Percentiles rank a stretch among this genome's conserved stretches.
Evolutionary conservation across 371 early-diverging fungal species (phyloP).

Genomic region (Circinella minor): DNA sequence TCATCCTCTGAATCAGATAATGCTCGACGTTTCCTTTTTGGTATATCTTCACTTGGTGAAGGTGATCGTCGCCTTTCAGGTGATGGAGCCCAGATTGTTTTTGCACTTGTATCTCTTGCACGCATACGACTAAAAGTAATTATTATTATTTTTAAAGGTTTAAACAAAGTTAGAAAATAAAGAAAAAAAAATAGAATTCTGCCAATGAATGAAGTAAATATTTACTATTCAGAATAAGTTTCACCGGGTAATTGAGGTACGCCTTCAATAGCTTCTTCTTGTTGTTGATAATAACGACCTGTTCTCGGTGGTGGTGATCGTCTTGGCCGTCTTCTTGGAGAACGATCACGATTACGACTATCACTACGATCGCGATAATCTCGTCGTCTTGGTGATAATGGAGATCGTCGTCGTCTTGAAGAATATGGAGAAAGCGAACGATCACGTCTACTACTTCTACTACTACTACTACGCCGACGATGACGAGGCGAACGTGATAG

Average conservation of each 20-base stretch:
- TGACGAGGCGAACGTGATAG: conserved; percentile 15
- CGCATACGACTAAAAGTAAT: conserved; percentile 43
- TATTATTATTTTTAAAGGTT: no score
- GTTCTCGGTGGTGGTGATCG: conserved; percentile 13
- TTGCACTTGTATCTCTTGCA: conserved; percentile 53
- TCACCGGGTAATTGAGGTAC: conserved; percentile 23
- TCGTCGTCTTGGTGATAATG: conserved; percentile 12
- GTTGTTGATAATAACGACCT: conserved; percentile 9
- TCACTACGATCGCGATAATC: conserved; percentile 1
- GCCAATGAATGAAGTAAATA: neutral
- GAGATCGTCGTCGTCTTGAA: conserved; percentile 14
- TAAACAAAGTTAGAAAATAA: no score
- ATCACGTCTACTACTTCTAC: conserved; percentile 8
- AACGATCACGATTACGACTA: neutral
- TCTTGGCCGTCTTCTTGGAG: neutral
- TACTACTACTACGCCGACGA: neutral
- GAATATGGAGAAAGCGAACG: conserved; percentile 15
- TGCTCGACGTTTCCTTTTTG: conserved; percentile 17
- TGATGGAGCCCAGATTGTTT: conserved; percentile 75
- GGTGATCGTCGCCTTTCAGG: conserved; percentile 53
- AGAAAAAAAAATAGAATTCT: no score
- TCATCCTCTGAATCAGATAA: neutral
- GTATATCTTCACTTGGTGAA: conserved; percentile 30
- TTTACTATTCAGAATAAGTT: conserved; percentile 33
- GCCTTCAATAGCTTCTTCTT: conserved; percentile 23